Percentiles rank a stretch among this genome's conserved stretches.
These are phyloP conservation scores for Linum lewisii DNA, from an alignment of 345 rosid species.

Conservation along the genomic window DNA sequence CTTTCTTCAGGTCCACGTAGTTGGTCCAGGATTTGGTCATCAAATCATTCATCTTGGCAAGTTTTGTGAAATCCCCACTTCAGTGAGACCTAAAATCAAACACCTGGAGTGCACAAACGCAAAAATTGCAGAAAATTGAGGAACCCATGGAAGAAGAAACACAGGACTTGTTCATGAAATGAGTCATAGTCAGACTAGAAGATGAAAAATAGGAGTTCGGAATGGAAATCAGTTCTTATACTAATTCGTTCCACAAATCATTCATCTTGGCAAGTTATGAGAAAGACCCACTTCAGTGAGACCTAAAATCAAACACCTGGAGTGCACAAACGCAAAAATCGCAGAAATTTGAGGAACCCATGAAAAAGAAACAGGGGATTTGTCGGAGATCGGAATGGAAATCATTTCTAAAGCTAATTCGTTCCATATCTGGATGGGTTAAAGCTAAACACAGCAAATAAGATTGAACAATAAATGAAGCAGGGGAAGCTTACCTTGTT, in stretches of 20 bases:
- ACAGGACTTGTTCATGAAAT: no score
- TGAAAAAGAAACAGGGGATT: no score
- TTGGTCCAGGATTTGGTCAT: constrained; percentile 94
- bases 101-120: neutral
- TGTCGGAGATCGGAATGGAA: no score
- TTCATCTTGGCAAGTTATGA: constrained; percentile 86
- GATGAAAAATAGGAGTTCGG: no score
- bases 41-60: constrained; percentile 80
- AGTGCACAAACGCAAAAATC: neutral
- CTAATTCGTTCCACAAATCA: constrained; percentile 91
- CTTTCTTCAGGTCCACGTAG: constrained; percentile 85
- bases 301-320: neutral
- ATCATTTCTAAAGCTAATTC: no score
- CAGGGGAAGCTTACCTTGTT: neutral
- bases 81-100: neutral
- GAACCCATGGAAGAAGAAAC: no score
- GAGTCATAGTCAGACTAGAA: no score
- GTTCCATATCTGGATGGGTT: no score
- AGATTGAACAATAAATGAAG: neutral
- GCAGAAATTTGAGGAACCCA: neutral
- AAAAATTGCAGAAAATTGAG: neutral
- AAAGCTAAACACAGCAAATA: no score
- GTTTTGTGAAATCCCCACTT: no score
- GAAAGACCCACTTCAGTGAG: no score
- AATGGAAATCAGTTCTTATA: no score